Evolutionary conservation across 1,284 basidiomycete genomes (phyloP), one percentile per base, ranked within the genome.

Genomic region (Coniophora puteana): DNA sequence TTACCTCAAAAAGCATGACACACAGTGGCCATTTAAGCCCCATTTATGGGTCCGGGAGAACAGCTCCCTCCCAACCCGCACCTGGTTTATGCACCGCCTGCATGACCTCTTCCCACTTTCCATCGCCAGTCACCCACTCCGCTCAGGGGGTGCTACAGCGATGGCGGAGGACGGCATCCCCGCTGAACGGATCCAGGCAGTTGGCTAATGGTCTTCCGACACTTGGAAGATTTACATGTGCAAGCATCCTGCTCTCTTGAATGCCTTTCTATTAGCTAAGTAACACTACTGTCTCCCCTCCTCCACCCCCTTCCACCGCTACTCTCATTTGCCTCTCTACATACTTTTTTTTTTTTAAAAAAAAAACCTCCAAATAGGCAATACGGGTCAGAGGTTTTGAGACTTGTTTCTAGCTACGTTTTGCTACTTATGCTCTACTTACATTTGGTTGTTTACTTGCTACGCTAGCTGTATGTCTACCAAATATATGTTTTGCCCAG

Each of bases 101-200:
- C 10, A 27, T 10, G n/a, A 10, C 10, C 26, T 10, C 26, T 27
- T 27, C 26, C 26, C 26, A 10, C 26, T 10, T n/a, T 10, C 10
- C n/a, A 27, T 27, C 26, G 10, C 26, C 10, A 51, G 54, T 14
- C 54, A 56, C 27, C 55, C 54, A 10, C 17, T 56, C 12, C 51
- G 53, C 8, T 41, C 51, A 7, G 53, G 53, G 10, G 52, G 54
- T 8, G 54, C 54, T 5, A 53, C 52, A 2, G 40, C 35, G n/a
- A 23, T 55, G 4, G 54, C 54, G 1, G 25, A 43, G 17, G 20
- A 22, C 5, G 54, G 52, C 1, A 32, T 47, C 2, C 40, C 49
- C 8, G 25, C 33, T 4, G 27, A 48, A 24, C 21, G 34, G 17
- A 56, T 56, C 24, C 53, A 55, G 37, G 45, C 44, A 6, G 34